phyloP scores from a whole-genome alignment of 345 rosid genomes.

The Murraya koenigii region DNA sequence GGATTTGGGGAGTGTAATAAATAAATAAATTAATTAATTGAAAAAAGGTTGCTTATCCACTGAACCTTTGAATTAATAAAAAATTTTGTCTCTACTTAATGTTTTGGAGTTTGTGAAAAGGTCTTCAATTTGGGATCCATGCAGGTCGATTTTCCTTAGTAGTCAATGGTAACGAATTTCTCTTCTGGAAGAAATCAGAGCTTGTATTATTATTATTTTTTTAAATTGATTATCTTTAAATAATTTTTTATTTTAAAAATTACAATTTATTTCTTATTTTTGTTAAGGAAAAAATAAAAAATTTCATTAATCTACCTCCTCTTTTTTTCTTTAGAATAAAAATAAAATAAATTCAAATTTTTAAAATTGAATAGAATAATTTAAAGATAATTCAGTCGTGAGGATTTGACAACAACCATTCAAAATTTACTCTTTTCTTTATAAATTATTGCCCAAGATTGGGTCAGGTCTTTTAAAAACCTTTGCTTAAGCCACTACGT shows the following conservation, averaged over 20 bases:
- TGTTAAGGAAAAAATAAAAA: no score
- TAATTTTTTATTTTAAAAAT: no score
- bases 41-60: background rate
- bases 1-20: slow-evolving; percentile 6
- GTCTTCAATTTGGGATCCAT: background rate
- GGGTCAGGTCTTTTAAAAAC: background rate
- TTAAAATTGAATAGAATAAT: no score
- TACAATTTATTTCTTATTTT: no score
- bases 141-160: background rate
- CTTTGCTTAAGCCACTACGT: background rate
- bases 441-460: background rate
- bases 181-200: background rate
- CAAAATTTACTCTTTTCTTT: no score
- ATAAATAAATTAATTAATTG: background rate
- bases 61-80: background rate
- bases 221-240: no score
- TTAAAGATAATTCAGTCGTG: no score
- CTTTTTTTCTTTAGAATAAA: no score
- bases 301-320: no score
- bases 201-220: background rate
- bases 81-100: background rate
- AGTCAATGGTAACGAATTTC: slow-evolving; percentile 4
- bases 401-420: no score
- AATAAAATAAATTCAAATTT: no score
- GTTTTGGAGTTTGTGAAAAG: background rate